Conservation (phyloP, 805 yeast genomes). For the Metschnikowia hibisci region DNA sequence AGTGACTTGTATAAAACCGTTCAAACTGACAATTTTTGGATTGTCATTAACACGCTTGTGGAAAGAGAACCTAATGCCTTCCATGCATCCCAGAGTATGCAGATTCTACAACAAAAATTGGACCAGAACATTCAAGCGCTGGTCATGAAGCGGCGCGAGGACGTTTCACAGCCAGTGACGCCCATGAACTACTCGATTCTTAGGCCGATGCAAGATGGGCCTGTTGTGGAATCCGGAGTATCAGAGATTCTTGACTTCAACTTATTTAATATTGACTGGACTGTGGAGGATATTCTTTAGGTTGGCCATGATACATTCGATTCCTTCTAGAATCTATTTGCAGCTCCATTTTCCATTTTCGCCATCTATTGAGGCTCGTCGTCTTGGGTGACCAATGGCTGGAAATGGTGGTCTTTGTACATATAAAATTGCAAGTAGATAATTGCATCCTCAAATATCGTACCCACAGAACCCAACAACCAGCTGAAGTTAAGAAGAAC, state of each 20-base stretch:
- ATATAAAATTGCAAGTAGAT: conserved; percentile 66
- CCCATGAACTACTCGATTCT: conserved; percentile 3
- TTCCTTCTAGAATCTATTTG: background rate
- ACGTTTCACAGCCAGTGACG: background rate
- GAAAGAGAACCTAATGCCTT: conserved; percentile 12
- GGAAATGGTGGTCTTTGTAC: conserved; percentile 38
- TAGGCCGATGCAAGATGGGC: background rate
- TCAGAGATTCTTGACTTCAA: conserved; percentile 12
- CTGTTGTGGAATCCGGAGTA: conserved; percentile 4
- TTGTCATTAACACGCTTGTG: conserved; percentile 10
- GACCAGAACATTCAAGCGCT: background rate
- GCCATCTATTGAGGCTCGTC: background rate
- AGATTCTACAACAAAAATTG: background rate
- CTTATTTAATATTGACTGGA: conserved; percentile 12
- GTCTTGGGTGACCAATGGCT: conserved; percentile 1
- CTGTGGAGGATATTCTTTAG: conserved; percentile 10
- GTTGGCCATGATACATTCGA: background rate
- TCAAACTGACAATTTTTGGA: conserved; percentile 20
- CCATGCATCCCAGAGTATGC: conserved; percentile 5
- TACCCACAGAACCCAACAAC: conserved; percentile 76
- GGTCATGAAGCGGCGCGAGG: background rate
- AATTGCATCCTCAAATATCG: conserved; percentile 63
- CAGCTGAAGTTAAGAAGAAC: conserved; percentile 63
- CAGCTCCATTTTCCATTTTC: background rate
- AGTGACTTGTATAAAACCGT: conserved; percentile 15